Evolutionary conservation across 2,329 filamentous ascomycete genomes (phyloP), one percentile per base, ranked within the genome.

Genomic region (Pseudogymnoascus sp.): DNA sequence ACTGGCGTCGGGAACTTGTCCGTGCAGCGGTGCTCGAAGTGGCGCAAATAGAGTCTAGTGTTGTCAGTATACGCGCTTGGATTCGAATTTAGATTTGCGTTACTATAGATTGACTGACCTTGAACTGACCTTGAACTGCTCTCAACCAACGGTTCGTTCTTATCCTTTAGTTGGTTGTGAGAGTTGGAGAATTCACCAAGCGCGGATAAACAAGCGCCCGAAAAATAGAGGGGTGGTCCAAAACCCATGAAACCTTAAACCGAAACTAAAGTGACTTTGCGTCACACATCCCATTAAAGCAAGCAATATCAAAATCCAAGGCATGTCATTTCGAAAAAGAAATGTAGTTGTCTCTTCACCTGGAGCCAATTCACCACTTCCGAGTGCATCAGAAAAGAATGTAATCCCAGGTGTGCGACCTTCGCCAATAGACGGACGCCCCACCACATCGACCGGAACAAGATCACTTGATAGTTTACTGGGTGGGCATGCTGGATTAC

Each of bases 371-470:
- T 51, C 67, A 21, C 65, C 68, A 61, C 33, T 59, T 41, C 58
- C 65, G 69, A 61, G n/a, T 25, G 6, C 63, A 17, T 64, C 67
- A 58, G 66, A 71, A 61, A 66, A 67, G 58, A 58, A 64, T 36
- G 73, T 72, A 10, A 71, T 71, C 15, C 75, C 78, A 44, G 86
- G 87, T 15, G 81, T 92, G 21, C 86, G 93, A 59, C 91, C 93
- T 13, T 99, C 94, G 10, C 91, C 92, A 55, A 79, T 96, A 33
- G 92, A 96, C 72, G 93, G 93, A 62, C 87, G 92, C 58, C 81
- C 86, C 38, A 96, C 91, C 6, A 97, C 90, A 2, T 99, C 94
- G 0, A 97, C 94, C 0, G 94, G 94, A 21, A 93, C 91, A 0
- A 81, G 85, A 3, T 96, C 92, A 15, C 79, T 99, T 41, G 94